Base-by-base conservation (phyloP, 306 rosid species). In the Cicer arietinum region DNA sequence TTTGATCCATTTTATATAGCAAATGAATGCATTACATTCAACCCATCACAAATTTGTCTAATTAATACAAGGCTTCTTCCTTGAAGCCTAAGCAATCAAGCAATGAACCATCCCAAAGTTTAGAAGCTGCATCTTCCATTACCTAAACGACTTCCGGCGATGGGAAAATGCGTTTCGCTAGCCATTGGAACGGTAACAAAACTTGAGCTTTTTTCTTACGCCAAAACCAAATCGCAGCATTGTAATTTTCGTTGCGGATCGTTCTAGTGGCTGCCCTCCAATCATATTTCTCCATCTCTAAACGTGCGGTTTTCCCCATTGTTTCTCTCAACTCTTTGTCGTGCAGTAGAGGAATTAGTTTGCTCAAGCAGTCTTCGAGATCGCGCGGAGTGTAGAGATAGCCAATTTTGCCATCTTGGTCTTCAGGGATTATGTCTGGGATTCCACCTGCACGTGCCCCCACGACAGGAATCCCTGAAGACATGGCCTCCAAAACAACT, bases 151-250 rank as follows among this genome's bases (percentile, higher is more conserved):
- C 85, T 82, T 90, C 89, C 30, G 92, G 85, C 5, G 97, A 84
- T n/a, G 95, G 96, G 73, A 90, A 95, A 35, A 95, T 73, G 8
- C 82, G 84, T 78, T 90, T 86, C 8, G 88, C 66, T 69, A 92
- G 77, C 99, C 99, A 95, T 48, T 92, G 97, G 7, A 92, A 40
- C 5, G 98, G 99, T 80, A 88, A 69, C 45, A 95, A 75, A 3
- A 95, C 69, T 16, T 90, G 90, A n/a, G 96, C 92, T 76, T 90
- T 86, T 77, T 92, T 90, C 92, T 83, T 95, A 82, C 93, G 94
- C 99, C 99, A 95, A 79, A 95, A 95, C 99, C 99, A 95, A 70
- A 90, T 92, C 67, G 98, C 99, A 0, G 96, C 87, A 40, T 83
- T 90, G 88, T 95, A 95, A 62, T 95, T 91, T 74, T 95, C 91